Base-by-base conservation (phyloP, 768 basidiomycete species). In the Boletus vermiculosoides region DNA sequence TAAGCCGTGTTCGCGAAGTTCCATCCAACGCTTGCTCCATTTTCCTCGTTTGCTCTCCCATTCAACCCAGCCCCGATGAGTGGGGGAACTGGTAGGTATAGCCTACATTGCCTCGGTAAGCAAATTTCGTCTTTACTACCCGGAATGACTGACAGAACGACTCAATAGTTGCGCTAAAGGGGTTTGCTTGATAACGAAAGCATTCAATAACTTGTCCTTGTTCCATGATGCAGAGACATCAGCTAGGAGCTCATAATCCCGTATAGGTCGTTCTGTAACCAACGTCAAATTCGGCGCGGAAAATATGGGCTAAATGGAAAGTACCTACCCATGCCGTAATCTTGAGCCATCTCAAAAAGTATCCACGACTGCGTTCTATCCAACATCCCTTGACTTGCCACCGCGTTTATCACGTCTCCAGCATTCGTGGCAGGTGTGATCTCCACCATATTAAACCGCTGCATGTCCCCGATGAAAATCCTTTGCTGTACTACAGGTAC, bases 21-120 rank as follows among this genome's bases (percentile, higher is more conserved):
- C 85, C 67, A 99, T 77, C 84, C 87, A 95, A 34, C 93, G 83
- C 73, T 98, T 98, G 54, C 78, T 87, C 97, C 96, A 99, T 73
- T 97, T 97, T 36, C 94, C 94, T 57, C 88, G 84, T 74, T 96
- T 98, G 45, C 77, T 78, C 76, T 96, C 92, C 82, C 86, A 90
- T 70, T 98, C 91, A 25, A 98, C 84, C 65, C 86, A 94, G 7
- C 88, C 80, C 40, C 79, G 75, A 59, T 75, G 65, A 4, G 62
- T 70, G 49, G 80, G 77, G 23, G 77, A 75, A 56, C 71, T 72
- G 5, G 74, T 68, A 13, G 84, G 85, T 45, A 85, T 71, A 25
- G 76, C 76, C 80, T 83, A 61, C 20, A 77, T 40, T 4, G 25
- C 80, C 73, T 59, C 16, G 28, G 74, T 78, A n/a, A 80, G 72